Evolutionary conservation across 2,329 filamentous ascomycete species (phyloP), one percentile per base, ranked within the genome.

Genomic region (Fusarium penzigii): DNA sequence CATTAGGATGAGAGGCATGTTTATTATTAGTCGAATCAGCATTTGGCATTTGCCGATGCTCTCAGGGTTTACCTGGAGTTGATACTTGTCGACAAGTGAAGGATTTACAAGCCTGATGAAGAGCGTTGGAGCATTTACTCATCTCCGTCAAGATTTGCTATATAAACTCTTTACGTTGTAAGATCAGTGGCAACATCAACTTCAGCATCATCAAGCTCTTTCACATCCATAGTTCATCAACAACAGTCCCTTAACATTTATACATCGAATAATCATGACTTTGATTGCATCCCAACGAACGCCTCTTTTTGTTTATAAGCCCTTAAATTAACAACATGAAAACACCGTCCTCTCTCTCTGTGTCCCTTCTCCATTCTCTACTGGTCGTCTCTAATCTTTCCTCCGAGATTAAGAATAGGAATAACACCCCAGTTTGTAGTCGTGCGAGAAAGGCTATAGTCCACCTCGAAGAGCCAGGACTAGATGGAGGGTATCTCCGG

Each of bases 381-480:
- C 20, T 25, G 20, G 20, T 7, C 20, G 20, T 25, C 20, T 25
- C 20, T 25, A 25, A 25, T 25, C 20, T 25, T 25, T 4, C 20
- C 20, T 25, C 20, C 5, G 20, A 25, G 20, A 25, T 5, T 25
- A 25, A 25, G 20, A 25, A 25, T 25, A 25, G 7, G 20, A 25
- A 36, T 4, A 36, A 36, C 10, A 36, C 10, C 32, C 32, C 5
- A 9, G 5, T 14, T 36, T 36, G 5, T 25, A 25, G 20, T 25
- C 20, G 20, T 25, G 20, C 51, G 55, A 61, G 38, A 51, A 54
- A 42, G 60, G 52, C 58, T 59, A 65, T 59, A 59, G 55, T 57
- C 93, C 93, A 50, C 94, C 94, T 70, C 94, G 85, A 55, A 99
- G 86, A 41, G 94, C 95, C 62, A 99, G 86, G 46, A 99, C 94